Conservation (phyloP, 441 rosid species). For the Syzygium syzygioides region DNA sequence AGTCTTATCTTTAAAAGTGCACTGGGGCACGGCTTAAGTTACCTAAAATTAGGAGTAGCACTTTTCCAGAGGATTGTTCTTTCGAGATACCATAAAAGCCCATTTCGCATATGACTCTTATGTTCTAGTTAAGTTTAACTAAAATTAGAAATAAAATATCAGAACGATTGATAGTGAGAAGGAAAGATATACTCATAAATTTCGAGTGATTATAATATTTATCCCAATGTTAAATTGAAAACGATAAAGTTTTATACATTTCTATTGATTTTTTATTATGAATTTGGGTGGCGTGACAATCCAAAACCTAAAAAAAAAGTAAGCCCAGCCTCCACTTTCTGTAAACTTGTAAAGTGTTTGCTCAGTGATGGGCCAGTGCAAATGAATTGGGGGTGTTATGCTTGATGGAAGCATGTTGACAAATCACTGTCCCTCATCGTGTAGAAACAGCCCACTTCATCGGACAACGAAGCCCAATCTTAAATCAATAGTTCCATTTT, state of each 20-base stretch:
- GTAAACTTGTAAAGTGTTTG: neutral
- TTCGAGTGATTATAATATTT: neutral
- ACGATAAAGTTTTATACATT: neutral
- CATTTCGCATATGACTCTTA: neutral
- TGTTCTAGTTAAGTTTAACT: neutral
- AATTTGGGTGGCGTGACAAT: neutral
- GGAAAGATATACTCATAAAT: neutral
- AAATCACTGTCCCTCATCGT: neutral
- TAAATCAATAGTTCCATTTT: neutral
- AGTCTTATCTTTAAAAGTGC: too few relatives aligned
- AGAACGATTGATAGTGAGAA: neutral
- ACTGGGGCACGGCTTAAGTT: too few relatives aligned
- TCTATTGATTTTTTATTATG: neutral
- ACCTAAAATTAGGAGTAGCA: too few relatives aligned
- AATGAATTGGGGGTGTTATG: neutral
- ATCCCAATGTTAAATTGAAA: neutral
- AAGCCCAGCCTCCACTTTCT: neutral
- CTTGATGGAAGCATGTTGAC: neutral
- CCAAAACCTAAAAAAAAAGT: neutral
- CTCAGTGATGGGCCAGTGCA: neutral
- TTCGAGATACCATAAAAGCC: neutral
- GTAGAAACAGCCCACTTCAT: neutral
- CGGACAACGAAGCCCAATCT: neutral
- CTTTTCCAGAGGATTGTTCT: neutral
- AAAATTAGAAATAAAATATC: neutral